Evolutionary conservation across 371 early-diverging fungal genomes (phyloP), one percentile per base, ranked within the genome.

Genomic region (Batrachochytrium dendrobatidis): DNA sequence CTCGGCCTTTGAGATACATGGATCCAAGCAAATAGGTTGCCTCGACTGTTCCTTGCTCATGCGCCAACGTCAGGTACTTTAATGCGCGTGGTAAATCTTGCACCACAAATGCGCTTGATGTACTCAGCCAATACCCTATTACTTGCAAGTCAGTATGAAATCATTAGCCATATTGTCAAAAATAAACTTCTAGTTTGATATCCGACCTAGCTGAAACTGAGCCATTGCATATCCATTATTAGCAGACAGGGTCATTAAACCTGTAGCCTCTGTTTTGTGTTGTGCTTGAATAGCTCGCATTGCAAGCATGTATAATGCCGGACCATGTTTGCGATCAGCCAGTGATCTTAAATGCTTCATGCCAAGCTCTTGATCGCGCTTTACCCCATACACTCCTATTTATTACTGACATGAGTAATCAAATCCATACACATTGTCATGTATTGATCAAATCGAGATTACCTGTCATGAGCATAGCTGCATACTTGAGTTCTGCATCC

Each of bases 1-100:
- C 65, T 17, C 55, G 55, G 1, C 65, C 65, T 17, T 53, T 51
- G 15, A 34, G 61, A 17, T 50, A 61, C 30, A 50, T 44, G 18
- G 51, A 34, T 28, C 57, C 61, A 24, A 58, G 32, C 26, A 65
- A 52, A 30, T 61, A 65, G 33, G 49, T 35, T 6, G 65, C 61
- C 54, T 65, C 65, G 6, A 53, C 28, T 25, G 56, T 35, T 0
- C 58, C 59, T 49, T 26, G 17, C 3, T 25, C 18, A 32, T 7
- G 39, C 18, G 63, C 63, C 33, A 26, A 28, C 53, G 57, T 49
- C 22, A 63, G 31, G 20, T 53, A 43, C 34, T 25, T 52, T 12
- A 60, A 45, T 29, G 60, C 65, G 34, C 55, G 28, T 15, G 2
- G 24, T 20, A 57, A n/a, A 43, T 64, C 60, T 31, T 34, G 22